A percentile compares a stretch with the other conserved stretches of the same genome.
Evolutionary conservation across 257 asterid genomes (phyloP).

Genomic region (Misopates orontium): DNA sequence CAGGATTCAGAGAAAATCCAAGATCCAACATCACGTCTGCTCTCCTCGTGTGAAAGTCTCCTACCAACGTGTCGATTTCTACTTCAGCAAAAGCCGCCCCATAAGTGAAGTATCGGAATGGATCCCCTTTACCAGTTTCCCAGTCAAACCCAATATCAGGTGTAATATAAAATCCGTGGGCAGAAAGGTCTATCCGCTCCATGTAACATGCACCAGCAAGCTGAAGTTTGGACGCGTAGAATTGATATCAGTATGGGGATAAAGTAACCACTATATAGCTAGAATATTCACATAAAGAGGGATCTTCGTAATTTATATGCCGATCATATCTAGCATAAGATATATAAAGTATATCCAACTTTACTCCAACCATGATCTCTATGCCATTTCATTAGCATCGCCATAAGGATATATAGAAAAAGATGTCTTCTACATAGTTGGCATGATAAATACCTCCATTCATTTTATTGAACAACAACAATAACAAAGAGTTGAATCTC

Average conservation of each 20-base stretch:
- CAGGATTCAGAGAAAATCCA: slow-evolving; percentile 90
- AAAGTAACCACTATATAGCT: slow-evolving; percentile 5
- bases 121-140: slow-evolving; percentile 71
- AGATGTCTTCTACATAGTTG: too few species aligned
- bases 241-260: slow-evolving; percentile 13
- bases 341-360: too few species aligned
- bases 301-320: too few species aligned
- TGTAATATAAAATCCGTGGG: slow-evolving; percentile 83
- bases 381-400: too few species aligned
- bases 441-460: too few species aligned
- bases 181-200: slow-evolving; percentile 93
- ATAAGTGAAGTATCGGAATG: slow-evolving; percentile 79
- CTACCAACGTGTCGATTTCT: slow-evolving; percentile 88
- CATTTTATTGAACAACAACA: too few species aligned
- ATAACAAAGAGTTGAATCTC: too few species aligned
- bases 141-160: slow-evolving; percentile 85
- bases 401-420: too few species aligned
- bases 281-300: background rate
- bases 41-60: slow-evolving; percentile 89
- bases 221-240: slow-evolving; percentile 39
- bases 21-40: slow-evolving; percentile 85
- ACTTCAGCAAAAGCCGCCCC: slow-evolving; percentile 97
- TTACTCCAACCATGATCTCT: too few species aligned
- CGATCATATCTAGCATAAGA: too few species aligned
- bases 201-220: slow-evolving; percentile 77